Conservation (phyloP, 345 rosid genomes). For the Schrenkiella parvula region DNA sequence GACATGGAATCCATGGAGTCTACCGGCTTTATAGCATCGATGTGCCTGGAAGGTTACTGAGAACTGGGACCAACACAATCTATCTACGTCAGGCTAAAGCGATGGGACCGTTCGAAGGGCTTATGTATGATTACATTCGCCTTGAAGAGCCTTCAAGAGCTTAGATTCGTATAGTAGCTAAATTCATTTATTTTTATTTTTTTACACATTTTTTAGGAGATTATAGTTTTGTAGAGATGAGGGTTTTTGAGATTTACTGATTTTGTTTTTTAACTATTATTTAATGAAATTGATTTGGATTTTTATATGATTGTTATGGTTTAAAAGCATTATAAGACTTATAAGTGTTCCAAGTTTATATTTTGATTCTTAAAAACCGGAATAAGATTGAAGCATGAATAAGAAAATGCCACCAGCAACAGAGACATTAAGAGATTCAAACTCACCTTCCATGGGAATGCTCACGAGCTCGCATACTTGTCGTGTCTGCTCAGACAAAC, state of each 20-base stretch:
- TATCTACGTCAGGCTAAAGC: slow-evolving; percentile 61
- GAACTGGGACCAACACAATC: slow-evolving; percentile 45
- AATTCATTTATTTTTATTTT: not conserved
- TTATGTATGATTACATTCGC: slow-evolving; percentile 86
- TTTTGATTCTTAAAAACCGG: not conserved
- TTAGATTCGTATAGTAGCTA: not conserved
- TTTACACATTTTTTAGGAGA: not conserved
- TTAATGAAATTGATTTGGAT: not conserved
- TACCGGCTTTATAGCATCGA: slow-evolving; percentile 53
- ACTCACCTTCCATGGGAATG: slow-evolving; percentile 80
- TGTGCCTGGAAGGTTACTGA: slow-evolving; percentile 44
- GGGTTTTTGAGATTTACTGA: not conserved
- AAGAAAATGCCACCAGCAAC: slow-evolving; percentile 96
- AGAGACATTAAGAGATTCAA: slow-evolving; percentile 89
- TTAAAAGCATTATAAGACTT: not conserved
- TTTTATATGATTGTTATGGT: not conserved
- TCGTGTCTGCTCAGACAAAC: slow-evolving; percentile 63
- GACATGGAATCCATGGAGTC: slow-evolving; percentile 40
- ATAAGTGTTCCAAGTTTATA: not conserved
- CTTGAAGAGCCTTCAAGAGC: slow-evolving; percentile 53
- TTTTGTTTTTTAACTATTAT: not conserved
- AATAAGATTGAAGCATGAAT: slow-evolving; percentile 55
- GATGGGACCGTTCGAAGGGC: slow-evolving; percentile 42
- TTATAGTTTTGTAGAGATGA: slow-evolving; percentile 13
- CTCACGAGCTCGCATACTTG: slow-evolving; percentile 67